These are phyloP conservation scores for Jackrogersella multiformis DNA, from an alignment of 495 filamentous ascomycete genomes.

Conservation along the genomic window DNA sequence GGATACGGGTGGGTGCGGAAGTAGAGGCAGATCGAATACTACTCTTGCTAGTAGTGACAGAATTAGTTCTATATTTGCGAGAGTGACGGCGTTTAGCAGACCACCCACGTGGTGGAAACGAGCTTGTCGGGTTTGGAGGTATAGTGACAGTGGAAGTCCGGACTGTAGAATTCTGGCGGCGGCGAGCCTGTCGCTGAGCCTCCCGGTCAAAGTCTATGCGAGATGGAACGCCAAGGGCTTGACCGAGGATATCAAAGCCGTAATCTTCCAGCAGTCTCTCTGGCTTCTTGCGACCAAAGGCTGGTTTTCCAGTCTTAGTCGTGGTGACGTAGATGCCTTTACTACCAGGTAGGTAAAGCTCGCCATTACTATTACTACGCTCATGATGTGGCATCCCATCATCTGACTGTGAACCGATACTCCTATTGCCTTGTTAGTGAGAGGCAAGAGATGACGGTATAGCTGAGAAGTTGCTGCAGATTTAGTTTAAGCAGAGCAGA, in stretches of 20 bases:
- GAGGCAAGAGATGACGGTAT: neutral
- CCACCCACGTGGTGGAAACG: neutral
- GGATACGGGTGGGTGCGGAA: neutral
- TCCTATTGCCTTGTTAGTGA: slow-evolving; percentile 34
- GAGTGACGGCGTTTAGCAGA: neutral
- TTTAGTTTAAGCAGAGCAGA: neutral
- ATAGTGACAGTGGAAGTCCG: neutral
- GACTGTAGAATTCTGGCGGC: neutral
- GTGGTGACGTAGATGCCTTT: slow-evolving; percentile 34
- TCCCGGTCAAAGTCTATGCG: slow-evolving; percentile 15
- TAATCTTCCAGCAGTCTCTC: slow-evolving; percentile 21
- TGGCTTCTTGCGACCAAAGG: slow-evolving; percentile 36
- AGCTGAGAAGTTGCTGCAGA: neutral
- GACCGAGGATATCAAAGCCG: slow-evolving; percentile 30
- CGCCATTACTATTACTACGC: neutral
- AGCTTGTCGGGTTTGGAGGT: neutral
- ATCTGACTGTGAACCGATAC: slow-evolving; percentile 1
- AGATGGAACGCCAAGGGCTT: slow-evolving; percentile 31
- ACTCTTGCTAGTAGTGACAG: neutral
- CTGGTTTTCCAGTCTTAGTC: slow-evolving; percentile 32
- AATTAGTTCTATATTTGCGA: neutral
- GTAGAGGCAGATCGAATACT: neutral
- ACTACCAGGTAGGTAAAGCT: slow-evolving; percentile 21
- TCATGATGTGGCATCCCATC: neutral
- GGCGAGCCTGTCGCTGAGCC: slow-evolving; percentile 18